A percentile compares a stretch with the other conserved stretches of the same genome.
Evolutionary conservation across 2,329 filamentous ascomycete genomes (phyloP).

Genomic region (Claviceps lovelessii): DNA sequence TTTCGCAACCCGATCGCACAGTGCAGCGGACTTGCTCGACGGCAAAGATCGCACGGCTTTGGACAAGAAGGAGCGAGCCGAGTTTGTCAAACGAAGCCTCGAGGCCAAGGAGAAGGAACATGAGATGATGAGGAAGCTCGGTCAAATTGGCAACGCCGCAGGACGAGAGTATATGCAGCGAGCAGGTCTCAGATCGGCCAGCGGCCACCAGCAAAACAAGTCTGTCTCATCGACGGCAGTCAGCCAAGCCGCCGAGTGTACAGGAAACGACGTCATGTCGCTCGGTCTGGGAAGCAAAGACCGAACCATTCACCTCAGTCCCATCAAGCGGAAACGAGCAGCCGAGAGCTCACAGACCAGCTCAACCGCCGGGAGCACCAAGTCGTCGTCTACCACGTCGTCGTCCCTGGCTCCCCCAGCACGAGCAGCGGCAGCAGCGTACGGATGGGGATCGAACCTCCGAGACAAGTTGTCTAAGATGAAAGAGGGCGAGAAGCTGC

Average conservation of each 20-base stretch:
- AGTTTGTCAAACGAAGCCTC: slow-evolving; percentile 50
- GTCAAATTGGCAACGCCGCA: slow-evolving; percentile 47
- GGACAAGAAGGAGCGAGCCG: slow-evolving; percentile 47
- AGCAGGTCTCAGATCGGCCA: slow-evolving; percentile 11
- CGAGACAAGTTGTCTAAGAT: slow-evolving; percentile 44
- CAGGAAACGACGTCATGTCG: slow-evolving; percentile 27
- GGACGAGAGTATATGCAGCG: slow-evolving; percentile 56
- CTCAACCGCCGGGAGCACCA: slow-evolving; percentile 13
- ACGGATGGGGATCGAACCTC: slow-evolving; percentile 45
- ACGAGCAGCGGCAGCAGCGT: slow-evolving; percentile 9
- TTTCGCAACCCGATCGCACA: slow-evolving; percentile 37
- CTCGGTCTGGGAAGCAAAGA: slow-evolving; percentile 21
- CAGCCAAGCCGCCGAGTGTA: slow-evolving; percentile 15
- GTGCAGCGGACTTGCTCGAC: slow-evolving; percentile 50
- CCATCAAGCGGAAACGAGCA: slow-evolving; percentile 47
- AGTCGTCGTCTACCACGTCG: slow-evolving; percentile 3
- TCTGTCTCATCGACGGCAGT: slow-evolving; percentile 2
- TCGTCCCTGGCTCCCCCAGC: slow-evolving; percentile 6
- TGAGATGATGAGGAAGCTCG: slow-evolving; percentile 55
- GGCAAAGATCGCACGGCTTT: slow-evolving; percentile 43
- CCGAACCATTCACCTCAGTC: slow-evolving; percentile 39
- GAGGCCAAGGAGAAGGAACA: slow-evolving; percentile 57
- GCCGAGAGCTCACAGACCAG: slow-evolving; percentile 27
- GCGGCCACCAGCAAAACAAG: not conserved
- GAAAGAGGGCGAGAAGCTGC: slow-evolving; percentile 44